These are phyloP conservation scores for Allium cepa DNA, from an alignment of 106 monocot species.

Conservation along the genomic window DNA sequence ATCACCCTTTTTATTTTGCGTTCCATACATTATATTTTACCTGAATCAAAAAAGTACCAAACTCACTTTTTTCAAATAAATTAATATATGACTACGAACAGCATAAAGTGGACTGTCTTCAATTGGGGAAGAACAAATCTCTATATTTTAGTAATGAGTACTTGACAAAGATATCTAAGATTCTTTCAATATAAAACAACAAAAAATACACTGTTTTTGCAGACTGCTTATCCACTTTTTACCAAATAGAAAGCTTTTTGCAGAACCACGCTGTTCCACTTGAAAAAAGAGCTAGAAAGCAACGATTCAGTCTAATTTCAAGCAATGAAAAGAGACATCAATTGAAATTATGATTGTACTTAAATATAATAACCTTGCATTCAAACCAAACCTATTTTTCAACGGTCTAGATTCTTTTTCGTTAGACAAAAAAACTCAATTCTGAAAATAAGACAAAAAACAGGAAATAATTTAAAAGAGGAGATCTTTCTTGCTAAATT, in stretches of 20 bases:
- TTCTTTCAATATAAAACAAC: constrained; percentile 6
- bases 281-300: constrained; percentile 1
- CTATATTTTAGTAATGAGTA: background rate
- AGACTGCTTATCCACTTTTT: background rate
- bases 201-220: constrained; percentile 6
- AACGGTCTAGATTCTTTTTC: too few species aligned
- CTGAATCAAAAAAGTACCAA: background rate
- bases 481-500: too few species aligned
- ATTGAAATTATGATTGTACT: too few species aligned
- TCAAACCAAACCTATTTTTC: too few species aligned
- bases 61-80: background rate
- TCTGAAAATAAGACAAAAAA: too few species aligned
- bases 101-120: background rate
- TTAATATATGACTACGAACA: background rate
- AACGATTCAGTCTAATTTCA: background rate
- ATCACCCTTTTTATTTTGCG: constrained; percentile 23
- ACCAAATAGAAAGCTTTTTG: constrained; percentile 9
- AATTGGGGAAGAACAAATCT: constrained; percentile 4
- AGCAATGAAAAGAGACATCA: background rate
- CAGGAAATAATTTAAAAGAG: too few species aligned
- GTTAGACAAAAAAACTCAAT: too few species aligned
- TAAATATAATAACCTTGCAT: too few species aligned
- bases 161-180: background rate
- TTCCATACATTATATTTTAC: constrained; percentile 19
- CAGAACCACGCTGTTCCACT: constrained; percentile 1